Percentiles rank a stretch among this genome's conserved stretches.
phyloP scores from a whole-genome alignment of 345 rosid genomes.

The Chamaenerion angustifolium region DNA sequence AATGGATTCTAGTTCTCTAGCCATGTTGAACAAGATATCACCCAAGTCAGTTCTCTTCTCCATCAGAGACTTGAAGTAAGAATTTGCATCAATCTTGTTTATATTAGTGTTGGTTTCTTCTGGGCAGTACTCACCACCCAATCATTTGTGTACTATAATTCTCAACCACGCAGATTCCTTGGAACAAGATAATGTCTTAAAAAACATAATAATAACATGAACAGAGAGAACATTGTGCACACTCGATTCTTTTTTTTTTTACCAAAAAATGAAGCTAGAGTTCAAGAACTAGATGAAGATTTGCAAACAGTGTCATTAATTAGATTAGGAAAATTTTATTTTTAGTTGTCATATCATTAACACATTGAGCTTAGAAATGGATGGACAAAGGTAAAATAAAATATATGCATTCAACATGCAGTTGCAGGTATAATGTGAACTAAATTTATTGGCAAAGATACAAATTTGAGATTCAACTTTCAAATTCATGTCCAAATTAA shows the following conservation, averaged over 20 bases:
- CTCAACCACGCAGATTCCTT: slow-evolving; percentile 91
- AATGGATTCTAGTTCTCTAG: slow-evolving; percentile 45
- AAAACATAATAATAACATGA: not conserved
- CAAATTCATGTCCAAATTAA: not conserved
- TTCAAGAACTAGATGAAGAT: too few relatives aligned
- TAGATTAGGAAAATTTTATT: too few relatives aligned
- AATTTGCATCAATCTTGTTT: slow-evolving; percentile 55
- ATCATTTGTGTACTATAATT: slow-evolving; percentile 68
- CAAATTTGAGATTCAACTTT: too few relatives aligned
- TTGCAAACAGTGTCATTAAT: too few relatives aligned
- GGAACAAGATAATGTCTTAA: not conserved
- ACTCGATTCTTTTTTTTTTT: too few relatives aligned
- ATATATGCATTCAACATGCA: too few relatives aligned
- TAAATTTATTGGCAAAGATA: too few relatives aligned
- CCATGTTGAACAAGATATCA: slow-evolving; percentile 67
- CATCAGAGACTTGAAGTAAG: slow-evolving; percentile 38
- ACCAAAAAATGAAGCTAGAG: too few relatives aligned
- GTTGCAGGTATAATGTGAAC: too few relatives aligned
- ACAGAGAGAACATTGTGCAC: not conserved
- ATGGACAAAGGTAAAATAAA: too few relatives aligned
- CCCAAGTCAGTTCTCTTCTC: slow-evolving; percentile 54
- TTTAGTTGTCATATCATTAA: too few relatives aligned
- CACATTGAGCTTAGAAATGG: too few relatives aligned
- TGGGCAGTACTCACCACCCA: slow-evolving; percentile 90
- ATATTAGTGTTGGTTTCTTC: slow-evolving; percentile 79